These are phyloP conservation scores for Nemania bipapillata DNA, from an alignment of 2,329 filamentous ascomycete genomes.

Conservation along the genomic window DNA sequence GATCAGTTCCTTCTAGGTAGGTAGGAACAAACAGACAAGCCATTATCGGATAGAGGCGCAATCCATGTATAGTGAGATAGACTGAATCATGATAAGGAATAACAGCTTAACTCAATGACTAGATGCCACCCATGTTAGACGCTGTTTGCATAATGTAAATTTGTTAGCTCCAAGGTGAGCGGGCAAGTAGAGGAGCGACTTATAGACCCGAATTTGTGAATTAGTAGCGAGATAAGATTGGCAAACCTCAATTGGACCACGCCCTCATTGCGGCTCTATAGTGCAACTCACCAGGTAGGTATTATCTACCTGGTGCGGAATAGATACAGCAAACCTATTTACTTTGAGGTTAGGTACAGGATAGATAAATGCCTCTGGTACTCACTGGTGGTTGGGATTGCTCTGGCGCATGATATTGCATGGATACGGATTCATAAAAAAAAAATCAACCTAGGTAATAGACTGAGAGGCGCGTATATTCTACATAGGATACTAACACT, in stretches of 20 bases:
- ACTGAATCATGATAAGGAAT: slow-evolving; percentile 5
- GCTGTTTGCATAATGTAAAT: slow-evolving; percentile 1
- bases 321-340: no score
- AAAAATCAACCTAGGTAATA: background rate
- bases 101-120: background rate
- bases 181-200: background rate
- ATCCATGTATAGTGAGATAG: background rate
- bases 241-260: background rate
- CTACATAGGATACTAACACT: slow-evolving; percentile 1
- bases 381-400: slow-evolving; percentile 4
- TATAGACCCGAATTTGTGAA: background rate
- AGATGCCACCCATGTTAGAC: background rate
- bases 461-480: background rate
- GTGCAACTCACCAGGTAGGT: background rate
- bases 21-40: background rate
- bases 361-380: background rate
- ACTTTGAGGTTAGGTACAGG: background rate
- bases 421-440: background rate
- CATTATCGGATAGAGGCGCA: background rate
- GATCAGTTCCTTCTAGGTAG: slow-evolving; percentile 4
- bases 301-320: no score
- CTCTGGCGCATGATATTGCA: slow-evolving; percentile 16
- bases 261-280: background rate
- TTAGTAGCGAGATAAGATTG: background rate
- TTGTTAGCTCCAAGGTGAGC: background rate